Evolutionary conservation across 1,284 basidiomycete genomes (phyloP).

Genomic region (Apiotrichum domesticum): DNA sequence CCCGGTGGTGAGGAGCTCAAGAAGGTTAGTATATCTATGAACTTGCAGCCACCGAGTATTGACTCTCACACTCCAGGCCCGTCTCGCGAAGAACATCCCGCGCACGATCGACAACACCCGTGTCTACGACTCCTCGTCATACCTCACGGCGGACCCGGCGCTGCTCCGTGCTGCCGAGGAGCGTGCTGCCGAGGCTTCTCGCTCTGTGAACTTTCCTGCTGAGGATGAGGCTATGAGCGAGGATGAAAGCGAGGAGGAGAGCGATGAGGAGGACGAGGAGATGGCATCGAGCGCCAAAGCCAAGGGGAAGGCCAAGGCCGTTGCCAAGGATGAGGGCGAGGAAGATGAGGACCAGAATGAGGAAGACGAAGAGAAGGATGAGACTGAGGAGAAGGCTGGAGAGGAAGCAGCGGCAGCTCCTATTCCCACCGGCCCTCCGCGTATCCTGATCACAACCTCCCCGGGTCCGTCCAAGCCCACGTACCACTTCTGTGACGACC

Average conservation of each 20-base stretch:
- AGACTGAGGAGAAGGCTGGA: conserved; percentile 18
- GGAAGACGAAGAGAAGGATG: conserved; percentile 40
- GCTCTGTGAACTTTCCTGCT: conserved; percentile 25
- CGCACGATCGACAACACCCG: conserved; percentile 90
- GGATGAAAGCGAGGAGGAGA: conserved; percentile 20
- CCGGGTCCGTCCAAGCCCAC: conserved; percentile 77
- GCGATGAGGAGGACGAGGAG: conserved; percentile 37
- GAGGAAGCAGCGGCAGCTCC: conserved; percentile 12
- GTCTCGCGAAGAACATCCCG: conserved; percentile 76
- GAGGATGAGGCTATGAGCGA: conserved; percentile 11
- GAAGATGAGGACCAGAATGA: conserved; percentile 60
- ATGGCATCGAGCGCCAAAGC: conserved; percentile 29
- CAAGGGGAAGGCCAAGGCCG: not conserved
- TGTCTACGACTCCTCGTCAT: conserved; percentile 73
- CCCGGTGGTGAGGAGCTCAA: conserved; percentile 37
- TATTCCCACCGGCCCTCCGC: conserved; percentile 60
- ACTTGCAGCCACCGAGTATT: not conserved
- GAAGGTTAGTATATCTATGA: conserved; percentile 21
- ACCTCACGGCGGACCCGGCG: conserved; percentile 63
- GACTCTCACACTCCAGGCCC: conserved; percentile 55
- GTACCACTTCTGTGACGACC: conserved; percentile 83
- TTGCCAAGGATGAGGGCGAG: not conserved
- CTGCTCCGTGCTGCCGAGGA: conserved; percentile 36
- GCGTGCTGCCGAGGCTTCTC: conserved; percentile 34
- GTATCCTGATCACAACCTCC: conserved; percentile 83